phyloP scores from a whole-genome alignment of 2,329 filamentous ascomycete species.

The Sporothrix brunneoviolacea region DNA sequence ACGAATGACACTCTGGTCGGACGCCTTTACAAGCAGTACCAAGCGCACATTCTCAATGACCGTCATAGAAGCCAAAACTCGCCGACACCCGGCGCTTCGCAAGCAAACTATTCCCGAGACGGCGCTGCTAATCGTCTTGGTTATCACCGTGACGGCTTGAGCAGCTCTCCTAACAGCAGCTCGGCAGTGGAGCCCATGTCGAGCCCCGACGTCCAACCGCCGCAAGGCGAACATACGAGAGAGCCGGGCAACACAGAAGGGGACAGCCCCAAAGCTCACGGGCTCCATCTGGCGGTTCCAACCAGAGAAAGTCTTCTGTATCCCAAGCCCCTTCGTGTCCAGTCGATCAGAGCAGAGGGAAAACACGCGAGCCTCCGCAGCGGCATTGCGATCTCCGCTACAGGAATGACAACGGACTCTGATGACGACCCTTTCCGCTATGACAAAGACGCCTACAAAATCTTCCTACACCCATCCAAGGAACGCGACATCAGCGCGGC shows the following conservation, averaged over 20 bases:
- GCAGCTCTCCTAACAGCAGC: too few species aligned
- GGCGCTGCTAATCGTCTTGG: conserved; percentile 8
- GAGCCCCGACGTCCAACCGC: too few species aligned
- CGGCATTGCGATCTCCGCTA: conserved; percentile 24
- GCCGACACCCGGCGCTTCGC: neutral
- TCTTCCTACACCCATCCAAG: conserved; percentile 31
- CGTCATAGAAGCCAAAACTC: neutral
- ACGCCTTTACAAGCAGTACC: conserved; percentile 28
- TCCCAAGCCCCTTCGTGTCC: conserved; percentile 19
- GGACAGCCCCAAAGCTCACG: neutral
- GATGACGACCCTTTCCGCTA: conserved; percentile 41
- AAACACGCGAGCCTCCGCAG: conserved; percentile 17
- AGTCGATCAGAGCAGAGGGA: conserved; percentile 10
- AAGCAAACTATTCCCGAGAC: neutral
- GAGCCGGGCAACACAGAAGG: neutral
- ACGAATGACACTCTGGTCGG: conserved; percentile 27
- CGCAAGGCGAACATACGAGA: too few species aligned
- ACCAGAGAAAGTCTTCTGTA: conserved; percentile 13
- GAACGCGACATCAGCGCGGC: conserved; percentile 39
- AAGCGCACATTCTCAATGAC: conserved; percentile 13
- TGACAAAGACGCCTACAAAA: conserved; percentile 33
- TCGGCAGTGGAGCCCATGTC: too few species aligned
- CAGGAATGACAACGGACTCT: conserved; percentile 26
- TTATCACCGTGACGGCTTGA: neutral
- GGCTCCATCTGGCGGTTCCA: conserved; percentile 1